Conservation (phyloP, 129 eudicot species). For the Kitagawia praeruptora region DNA sequence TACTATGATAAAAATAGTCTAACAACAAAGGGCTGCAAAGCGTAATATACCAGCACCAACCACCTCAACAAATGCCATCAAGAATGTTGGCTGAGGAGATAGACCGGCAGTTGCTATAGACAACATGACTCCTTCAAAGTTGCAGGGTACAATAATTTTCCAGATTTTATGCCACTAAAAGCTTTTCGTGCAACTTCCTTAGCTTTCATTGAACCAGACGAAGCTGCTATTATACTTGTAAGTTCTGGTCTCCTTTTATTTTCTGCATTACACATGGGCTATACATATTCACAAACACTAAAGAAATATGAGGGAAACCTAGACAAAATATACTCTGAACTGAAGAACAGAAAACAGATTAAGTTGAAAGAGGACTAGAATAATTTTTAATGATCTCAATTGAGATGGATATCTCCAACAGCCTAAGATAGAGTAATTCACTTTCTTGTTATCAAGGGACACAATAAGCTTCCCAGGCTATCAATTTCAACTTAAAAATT, state of each 20-base stretch:
- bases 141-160: conserved; percentile 69
- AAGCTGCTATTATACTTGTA: conserved; percentile 77
- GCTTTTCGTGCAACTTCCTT: conserved; percentile 80
- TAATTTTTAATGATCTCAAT: neutral
- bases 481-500: neutral
- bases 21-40: conserved; percentile 54
- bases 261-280: conserved; percentile 36
- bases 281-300: neutral
- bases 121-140: conserved; percentile 64
- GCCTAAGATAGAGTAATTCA: neutral
- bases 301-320: neutral
- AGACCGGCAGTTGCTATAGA: conserved; percentile 80
- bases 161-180: conserved; percentile 59
- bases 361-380: neutral
- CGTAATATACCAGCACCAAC: conserved; percentile 51
- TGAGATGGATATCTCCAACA: neutral
- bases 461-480: neutral
- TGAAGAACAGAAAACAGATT: neutral
- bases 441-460: neutral
- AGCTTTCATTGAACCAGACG: conserved; percentile 78
- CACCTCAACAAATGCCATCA: conserved; percentile 87
- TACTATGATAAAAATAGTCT: neutral
- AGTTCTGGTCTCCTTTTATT: conserved; percentile 67
- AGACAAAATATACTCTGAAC: neutral
- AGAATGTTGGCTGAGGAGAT: conserved; percentile 75